These are phyloP conservation scores for Hamigera avellanea DNA, from an alignment of 495 filamentous ascomycete species.

Conservation along the genomic window DNA sequence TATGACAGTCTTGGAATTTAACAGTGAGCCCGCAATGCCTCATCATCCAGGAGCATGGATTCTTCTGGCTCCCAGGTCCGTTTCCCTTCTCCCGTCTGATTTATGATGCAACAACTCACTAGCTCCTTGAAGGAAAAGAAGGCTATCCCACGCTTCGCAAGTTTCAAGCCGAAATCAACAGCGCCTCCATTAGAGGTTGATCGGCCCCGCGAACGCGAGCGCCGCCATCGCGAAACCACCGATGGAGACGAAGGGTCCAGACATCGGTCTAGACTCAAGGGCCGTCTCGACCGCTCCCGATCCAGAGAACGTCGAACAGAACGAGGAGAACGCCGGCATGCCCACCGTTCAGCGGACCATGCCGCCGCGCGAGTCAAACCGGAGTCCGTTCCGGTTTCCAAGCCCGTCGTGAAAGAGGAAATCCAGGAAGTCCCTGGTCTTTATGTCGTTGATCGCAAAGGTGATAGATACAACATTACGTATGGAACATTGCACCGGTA, in stretches of 20 bases:
- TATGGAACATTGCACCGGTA: conserved; percentile 55
- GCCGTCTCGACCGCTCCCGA: conserved; percentile 13
- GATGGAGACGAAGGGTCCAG: conserved; percentile 12
- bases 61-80: conserved; percentile 24
- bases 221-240: conserved; percentile 8
- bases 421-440: conserved; percentile 10
- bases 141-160: conserved; percentile 52
- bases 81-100: neutral
- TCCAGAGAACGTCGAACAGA: conserved; percentile 15
- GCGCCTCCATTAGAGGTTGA: conserved; percentile 15
- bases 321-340: conserved; percentile 5
- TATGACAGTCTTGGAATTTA: too few relatives aligned
- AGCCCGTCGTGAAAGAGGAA: conserved; percentile 7
- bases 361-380: neutral
- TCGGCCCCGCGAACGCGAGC: conserved; percentile 10
- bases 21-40: neutral
- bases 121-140: conserved; percentile 17
- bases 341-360: neutral
- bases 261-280: conserved; percentile 14
- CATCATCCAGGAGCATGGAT: conserved; percentile 24
- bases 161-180: conserved; percentile 46
- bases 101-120: neutral
- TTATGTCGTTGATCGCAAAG: conserved; percentile 44
- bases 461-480: conserved; percentile 47
- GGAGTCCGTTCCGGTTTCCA: conserved; percentile 1